A percentile compares a stretch with the other conserved stretches of the same genome.
Evolutionary conservation across 1,284 basidiomycete genomes (phyloP).

Genomic region (Peniophora sp.): DNA sequence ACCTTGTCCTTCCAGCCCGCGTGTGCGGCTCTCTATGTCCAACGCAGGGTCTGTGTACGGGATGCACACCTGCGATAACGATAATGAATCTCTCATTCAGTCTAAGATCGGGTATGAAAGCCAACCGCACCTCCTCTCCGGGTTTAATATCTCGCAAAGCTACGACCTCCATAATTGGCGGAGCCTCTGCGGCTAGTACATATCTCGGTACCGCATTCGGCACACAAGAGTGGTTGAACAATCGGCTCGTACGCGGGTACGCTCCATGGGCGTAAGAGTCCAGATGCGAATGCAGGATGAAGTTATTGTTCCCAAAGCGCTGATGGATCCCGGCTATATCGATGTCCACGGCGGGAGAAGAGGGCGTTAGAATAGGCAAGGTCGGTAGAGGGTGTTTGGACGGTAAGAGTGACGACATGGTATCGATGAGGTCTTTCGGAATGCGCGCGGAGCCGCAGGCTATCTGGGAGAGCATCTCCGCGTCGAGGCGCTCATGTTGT

Average conservation of each 20-base stretch:
- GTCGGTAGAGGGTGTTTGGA: constrained; percentile 22
- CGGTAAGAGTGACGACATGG: constrained; percentile 41
- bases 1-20: constrained; percentile 52
- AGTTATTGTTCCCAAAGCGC: constrained; percentile 73
- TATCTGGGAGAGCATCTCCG: constrained; percentile 55
- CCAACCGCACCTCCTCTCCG: constrained; percentile 52
- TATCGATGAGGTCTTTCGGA: constrained; percentile 18
- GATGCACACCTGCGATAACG: constrained; percentile 49
- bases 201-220: constrained; percentile 68
- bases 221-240: constrained; percentile 71
- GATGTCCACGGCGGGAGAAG: constrained; percentile 17
- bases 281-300: constrained; percentile 63
- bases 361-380: constrained; percentile 16
- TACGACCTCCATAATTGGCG: constrained; percentile 51
- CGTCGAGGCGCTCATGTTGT: constrained; percentile 48
- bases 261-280: constrained; percentile 60
- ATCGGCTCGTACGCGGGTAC: constrained; percentile 62
- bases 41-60: constrained; percentile 73
- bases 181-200: constrained; percentile 26
- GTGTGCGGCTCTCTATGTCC: constrained; percentile 43
- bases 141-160: constrained; percentile 45
- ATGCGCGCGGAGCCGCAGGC: constrained; percentile 14
- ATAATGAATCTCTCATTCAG: not conserved
- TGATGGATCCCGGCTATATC: constrained; percentile 30
- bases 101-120: not conserved